Evolutionary conservation across 2,329 filamentous ascomycete species (phyloP), one percentile per base, ranked within the genome.

Genomic region (Monosporascus ibericus): DNA sequence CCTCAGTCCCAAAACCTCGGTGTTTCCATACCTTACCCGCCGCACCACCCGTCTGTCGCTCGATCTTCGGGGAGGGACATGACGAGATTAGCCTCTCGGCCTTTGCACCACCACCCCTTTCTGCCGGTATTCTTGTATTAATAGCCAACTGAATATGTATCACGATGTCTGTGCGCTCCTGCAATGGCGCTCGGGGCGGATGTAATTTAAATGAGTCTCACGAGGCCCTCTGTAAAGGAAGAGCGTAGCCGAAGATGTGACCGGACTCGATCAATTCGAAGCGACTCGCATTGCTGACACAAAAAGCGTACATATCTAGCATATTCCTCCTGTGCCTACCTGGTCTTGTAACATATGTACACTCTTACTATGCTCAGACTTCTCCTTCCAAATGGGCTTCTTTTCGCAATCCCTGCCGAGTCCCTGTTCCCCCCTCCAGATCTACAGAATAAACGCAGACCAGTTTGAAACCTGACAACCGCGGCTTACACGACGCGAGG

Each of bases 1-100:
- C 54, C 55, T 57, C 55, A 59, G 63, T 62, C 58, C 62, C 61
- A 63, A 62, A 63, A 62, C 57, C 57, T 61, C 60, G 63, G 61
- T 61, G 62, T 63, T 63, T 65, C 59, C 42, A 46, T 14, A 11
- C 40, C 11, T 20, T 20, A 44, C 22, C 40, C 40, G 11, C 20
- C 17, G n/a, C 11, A 14, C 20, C 40, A 20, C 40, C 24, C 42
- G 64, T 58, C 52, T 60, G 54, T 48, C 56, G 52, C 42, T 60
- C 56, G 60, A 63, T 65, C 60, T 58, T 64, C 61, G 61, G 62
- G 63, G 62, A 64, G 25, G 15, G 42, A 30, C 42, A 24, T 63
- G 61, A 65, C 60, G 58, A 65, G 61, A 63, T 63, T 63, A 63
- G 59, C 58, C 53, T 52, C 59, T 61, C 58, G 58, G 56, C 56